phyloP scores from a whole-genome alignment of 1,139 yeast genomes.

The Hyphopichia buzzinii region DNA sequence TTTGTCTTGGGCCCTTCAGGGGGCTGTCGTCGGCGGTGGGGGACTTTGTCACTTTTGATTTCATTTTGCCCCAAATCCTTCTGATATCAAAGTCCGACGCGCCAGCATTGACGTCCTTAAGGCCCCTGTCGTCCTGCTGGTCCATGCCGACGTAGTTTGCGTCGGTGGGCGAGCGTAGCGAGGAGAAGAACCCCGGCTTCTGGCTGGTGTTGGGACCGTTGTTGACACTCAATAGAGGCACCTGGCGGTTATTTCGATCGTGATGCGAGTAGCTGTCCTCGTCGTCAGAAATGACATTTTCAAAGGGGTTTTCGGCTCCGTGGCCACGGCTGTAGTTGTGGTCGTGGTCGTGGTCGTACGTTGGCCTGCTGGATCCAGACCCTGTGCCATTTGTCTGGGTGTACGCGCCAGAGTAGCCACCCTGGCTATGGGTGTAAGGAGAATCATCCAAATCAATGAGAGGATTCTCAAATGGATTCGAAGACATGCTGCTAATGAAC shows the following conservation, averaged over 20 bases:
- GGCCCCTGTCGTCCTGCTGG: slow-evolving; percentile 11
- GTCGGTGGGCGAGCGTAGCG: slow-evolving; percentile 7
- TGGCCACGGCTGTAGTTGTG: too few relatives aligned
- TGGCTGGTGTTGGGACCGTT: slow-evolving; percentile 13
- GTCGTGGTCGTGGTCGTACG: too few relatives aligned
- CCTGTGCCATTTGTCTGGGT: too few relatives aligned
- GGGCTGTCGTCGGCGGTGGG: slow-evolving; percentile 2
- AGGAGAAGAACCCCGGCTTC: slow-evolving; percentile 14
- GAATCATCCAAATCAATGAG: slow-evolving; percentile 32
- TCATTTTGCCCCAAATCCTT: slow-evolving; percentile 32
- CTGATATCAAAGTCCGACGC: slow-evolving; percentile 57
- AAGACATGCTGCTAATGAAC: too few relatives aligned
- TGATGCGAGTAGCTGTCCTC: slow-evolving; percentile 15
- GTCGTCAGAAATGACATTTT: slow-evolving; percentile 34
- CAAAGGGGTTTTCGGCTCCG: slow-evolving; percentile 30
- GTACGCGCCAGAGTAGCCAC: neutral
- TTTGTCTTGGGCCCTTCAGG: slow-evolving; percentile 55
- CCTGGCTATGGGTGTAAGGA: neutral
- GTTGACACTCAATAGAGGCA: slow-evolving; percentile 22
- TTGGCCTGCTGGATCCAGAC: too few relatives aligned
- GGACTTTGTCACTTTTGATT: slow-evolving; percentile 9
- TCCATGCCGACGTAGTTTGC: slow-evolving; percentile 24
- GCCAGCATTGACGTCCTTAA: slow-evolving; percentile 12
- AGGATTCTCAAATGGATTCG: slow-evolving; percentile 22
- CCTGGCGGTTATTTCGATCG: slow-evolving; percentile 15